Percentiles rank a stretch among this genome's conserved stretches.
Conservation (phyloP, 805 yeast genomes). For the Hanseniaspora hatyaiensis region DNA sequence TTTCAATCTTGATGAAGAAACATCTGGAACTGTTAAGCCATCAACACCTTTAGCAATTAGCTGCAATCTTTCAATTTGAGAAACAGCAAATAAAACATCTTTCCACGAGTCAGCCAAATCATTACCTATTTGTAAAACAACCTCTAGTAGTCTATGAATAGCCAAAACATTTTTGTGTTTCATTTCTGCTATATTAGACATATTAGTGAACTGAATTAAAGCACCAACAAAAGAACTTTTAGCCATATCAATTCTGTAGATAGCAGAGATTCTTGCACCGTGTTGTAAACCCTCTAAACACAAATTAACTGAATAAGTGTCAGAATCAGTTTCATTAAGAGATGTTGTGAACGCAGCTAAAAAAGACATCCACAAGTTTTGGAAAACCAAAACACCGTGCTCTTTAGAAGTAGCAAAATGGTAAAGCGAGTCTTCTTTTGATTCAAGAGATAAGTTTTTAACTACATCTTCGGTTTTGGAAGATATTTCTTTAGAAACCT, state of each 20-base stretch:
- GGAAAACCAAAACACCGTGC: conserved; percentile 87
- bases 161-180: conserved; percentile 72
- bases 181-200: conserved; percentile 69
- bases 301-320: conserved; percentile 50
- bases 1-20: conserved; percentile 60
- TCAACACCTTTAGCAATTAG: conserved; percentile 78
- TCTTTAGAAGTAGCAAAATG: conserved; percentile 78
- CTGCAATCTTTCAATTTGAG: conserved; percentile 85
- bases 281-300: conserved; percentile 80
- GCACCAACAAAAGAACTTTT: conserved; percentile 84
- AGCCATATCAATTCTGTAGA: conserved; percentile 73
- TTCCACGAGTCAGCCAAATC: conserved; percentile 68
- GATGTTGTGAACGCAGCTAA: conserved; percentile 91
- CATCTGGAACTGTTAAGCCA: conserved; percentile 75
- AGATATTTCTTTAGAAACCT: conserved; percentile 86
- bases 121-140: conserved; percentile 74
- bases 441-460: conserved; percentile 45
- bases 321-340: conserved; percentile 68
- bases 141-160: conserved; percentile 55
- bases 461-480: conserved; percentile 78
- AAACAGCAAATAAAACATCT: conserved; percentile 65
- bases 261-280: conserved; percentile 71
- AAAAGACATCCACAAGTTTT: conserved; percentile 92
- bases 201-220: conserved; percentile 70
- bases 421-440: conserved; percentile 40